These are phyloP conservation scores for Pelargonium australe DNA, from an alignment of 441 rosid species.

Conservation along the genomic window DNA sequence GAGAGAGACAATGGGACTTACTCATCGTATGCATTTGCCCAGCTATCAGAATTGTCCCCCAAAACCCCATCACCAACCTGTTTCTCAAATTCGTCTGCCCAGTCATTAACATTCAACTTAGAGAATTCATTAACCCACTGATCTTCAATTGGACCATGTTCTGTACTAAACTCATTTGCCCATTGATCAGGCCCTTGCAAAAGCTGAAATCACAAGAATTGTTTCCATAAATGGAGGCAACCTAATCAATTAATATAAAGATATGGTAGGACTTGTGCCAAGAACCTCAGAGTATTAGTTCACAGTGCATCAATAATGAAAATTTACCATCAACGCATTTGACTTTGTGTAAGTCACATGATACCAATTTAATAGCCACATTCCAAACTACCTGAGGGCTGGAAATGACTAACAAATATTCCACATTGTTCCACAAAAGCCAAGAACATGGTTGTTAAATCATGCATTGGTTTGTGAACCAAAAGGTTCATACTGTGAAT, in stretches of 20 bases:
- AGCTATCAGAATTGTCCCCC: slow-evolving; percentile 62
- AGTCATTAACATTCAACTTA: slow-evolving; percentile 78
- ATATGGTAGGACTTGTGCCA: not conserved
- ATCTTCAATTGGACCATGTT: slow-evolving; percentile 55
- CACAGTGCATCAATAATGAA: too few relatives aligned
- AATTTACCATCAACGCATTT: not conserved
- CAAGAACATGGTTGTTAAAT: not conserved
- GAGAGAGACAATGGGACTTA: slow-evolving; percentile 33
- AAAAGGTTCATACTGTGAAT: too few relatives aligned
- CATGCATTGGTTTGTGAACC: too few relatives aligned
- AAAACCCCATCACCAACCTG: slow-evolving; percentile 61
- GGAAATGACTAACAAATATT: not conserved
- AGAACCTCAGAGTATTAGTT: not conserved
- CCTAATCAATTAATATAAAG: not conserved
- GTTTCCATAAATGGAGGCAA: slow-evolving; percentile 13
- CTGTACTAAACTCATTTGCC: slow-evolving; percentile 76
- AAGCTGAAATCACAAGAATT: slow-evolving; percentile 35
- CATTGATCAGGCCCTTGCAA: slow-evolving; percentile 66
- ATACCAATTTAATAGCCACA: not conserved
- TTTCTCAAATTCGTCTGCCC: slow-evolving; percentile 85
- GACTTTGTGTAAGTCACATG: not conserved
- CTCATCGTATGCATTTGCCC: slow-evolving; percentile 97
- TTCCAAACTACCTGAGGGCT: too few relatives aligned
- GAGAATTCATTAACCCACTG: slow-evolving; percentile 96
- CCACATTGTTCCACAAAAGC: slow-evolving; percentile 5